A percentile compares a stretch with the other conserved stretches of the same genome.
phyloP scores from a whole-genome alignment of 306 rosid genomes.

The Mimosa pudica region DNA sequence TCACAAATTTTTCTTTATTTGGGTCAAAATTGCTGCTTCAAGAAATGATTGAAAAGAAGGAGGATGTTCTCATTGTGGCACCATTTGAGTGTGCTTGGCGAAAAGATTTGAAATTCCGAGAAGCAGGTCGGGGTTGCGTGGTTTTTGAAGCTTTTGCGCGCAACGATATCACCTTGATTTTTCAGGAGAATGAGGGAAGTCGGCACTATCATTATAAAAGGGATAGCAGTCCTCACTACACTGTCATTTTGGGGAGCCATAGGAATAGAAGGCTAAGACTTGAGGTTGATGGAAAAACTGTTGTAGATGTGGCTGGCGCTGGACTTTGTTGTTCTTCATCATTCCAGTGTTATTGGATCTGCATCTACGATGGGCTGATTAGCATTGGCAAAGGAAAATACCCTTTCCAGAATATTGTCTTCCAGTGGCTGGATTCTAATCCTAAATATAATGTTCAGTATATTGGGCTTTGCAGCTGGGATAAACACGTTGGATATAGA shows the following conservation, averaged over 20 bases:
- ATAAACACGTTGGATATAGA: constrained; percentile 88
- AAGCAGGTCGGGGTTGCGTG: constrained; percentile 94
- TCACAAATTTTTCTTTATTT: constrained; percentile 1
- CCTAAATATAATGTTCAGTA: constrained; percentile 81
- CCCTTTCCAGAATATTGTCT: constrained; percentile 85
- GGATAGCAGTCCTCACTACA: constrained; percentile 87
- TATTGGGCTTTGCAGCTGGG: constrained; percentile 98
- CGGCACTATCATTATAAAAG: constrained; percentile 91
- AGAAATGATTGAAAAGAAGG: constrained; percentile 58
- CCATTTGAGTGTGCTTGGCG: constrained; percentile 96
- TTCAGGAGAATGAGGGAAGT: constrained; percentile 88
- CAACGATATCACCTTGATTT: constrained; percentile 87
- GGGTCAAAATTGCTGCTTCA: neutral
- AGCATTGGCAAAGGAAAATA: constrained; percentile 80
- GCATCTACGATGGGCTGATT: constrained; percentile 88
- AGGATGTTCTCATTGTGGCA: constrained; percentile 69
- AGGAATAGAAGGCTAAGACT: constrained; percentile 75
- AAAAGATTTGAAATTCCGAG: constrained; percentile 76
- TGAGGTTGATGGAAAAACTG: constrained; percentile 80
- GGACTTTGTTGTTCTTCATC: constrained; percentile 83
- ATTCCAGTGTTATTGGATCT: constrained; percentile 90
- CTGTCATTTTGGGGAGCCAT: constrained; percentile 91
- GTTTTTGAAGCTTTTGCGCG: constrained; percentile 91
- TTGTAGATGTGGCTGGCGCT: constrained; percentile 77
- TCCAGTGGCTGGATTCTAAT: constrained; percentile 83